Percentiles rank a stretch among this genome's conserved stretches.
Conservation (phyloP, 2,329 filamentous ascomycete species). For the Botryosphaeria dothidea region DNA sequence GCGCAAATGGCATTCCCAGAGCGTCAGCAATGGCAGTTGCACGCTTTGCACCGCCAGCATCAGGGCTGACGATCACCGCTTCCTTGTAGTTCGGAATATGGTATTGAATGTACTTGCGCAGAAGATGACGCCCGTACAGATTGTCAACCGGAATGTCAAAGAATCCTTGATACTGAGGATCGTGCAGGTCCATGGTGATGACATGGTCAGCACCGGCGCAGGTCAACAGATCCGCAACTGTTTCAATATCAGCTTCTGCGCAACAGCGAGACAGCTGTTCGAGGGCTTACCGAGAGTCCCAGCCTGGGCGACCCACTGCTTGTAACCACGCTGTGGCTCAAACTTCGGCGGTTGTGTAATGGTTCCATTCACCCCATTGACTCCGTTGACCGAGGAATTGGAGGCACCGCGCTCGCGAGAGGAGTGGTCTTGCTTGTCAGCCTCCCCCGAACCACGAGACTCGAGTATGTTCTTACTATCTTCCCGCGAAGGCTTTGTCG, state of each 20-base stretch:
- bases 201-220: slow-evolving; percentile 95
- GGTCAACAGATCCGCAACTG: slow-evolving; percentile 82
- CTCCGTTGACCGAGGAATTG: slow-evolving; percentile 50
- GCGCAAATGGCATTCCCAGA: slow-evolving; percentile 89
- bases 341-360: slow-evolving; percentile 52
- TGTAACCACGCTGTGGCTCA: slow-evolving; percentile 88
- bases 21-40: slow-evolving; percentile 94
- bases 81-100: slow-evolving; percentile 82
- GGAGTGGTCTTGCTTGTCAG: slow-evolving; percentile 26
- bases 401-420: slow-evolving; percentile 25
- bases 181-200: slow-evolving; percentile 96
- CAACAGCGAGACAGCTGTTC: not conserved
- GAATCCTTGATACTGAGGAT: slow-evolving; percentile 97
- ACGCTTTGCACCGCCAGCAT: slow-evolving; percentile 94
- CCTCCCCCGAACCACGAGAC: slow-evolving; percentile 30
- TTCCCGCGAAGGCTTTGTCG: slow-evolving; percentile 3
- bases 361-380: slow-evolving; percentile 54
- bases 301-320: slow-evolving; percentile 97
- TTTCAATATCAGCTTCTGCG: not conserved
- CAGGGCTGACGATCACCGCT: slow-evolving; percentile 91
- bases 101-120: slow-evolving; percentile 70
- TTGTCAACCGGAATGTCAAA: slow-evolving; percentile 99
- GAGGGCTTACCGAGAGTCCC: slow-evolving; percentile 68
- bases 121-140: slow-evolving; percentile 78
- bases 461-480: slow-evolving; percentile 5